Evolutionary conservation across 768 basidiomycete genomes (phyloP), one percentile per base, ranked within the genome.

Genomic region (Tylopilus vinaceipallidus): DNA sequence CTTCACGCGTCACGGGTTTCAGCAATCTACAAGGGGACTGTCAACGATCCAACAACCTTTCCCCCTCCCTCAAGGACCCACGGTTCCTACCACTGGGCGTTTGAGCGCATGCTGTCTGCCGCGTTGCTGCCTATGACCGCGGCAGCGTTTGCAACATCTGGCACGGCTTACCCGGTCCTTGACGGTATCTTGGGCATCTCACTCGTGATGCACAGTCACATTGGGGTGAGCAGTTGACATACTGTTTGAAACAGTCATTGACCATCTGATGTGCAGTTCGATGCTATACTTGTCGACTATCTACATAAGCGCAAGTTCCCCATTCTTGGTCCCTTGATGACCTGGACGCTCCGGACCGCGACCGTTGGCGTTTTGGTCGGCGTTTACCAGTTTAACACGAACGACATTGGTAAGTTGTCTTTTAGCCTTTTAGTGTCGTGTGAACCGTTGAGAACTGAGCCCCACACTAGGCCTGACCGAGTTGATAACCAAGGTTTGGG

Each of bases 381-480:
- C 14, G 80, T 98, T 6, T 99, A 97, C 74, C 88, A 97, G 69
- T 98, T 98, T 77, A 98, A 98, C 75, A 98, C 97, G 36, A 93
- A 95, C 65, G 95, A 98, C 66, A 84, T 99, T 55, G 95, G 97
- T 97, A 59, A 57, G 89, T 77, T 29, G 27, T 33, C 5, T 22
- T 22, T 37, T 37, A 10, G 8, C n/a, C 32, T 45, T 33, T 39
- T 52, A 12, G 45, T 10, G 52, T 50, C 34, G 35, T 26, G 26
- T 39, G 10, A 44, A 20, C 7, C 39, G 17, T 6, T 36, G 37
- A 27, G 19, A 40, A 30, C 49, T 45, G 19, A 53, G n/a, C 49
- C 33, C 10, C 45, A 47, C 13, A 6, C 32, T 43, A 94, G 93
- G 93, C 60, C 70, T 95, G 45, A 91, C 90, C 7, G 92, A 97